A percentile compares a stretch with the other conserved stretches of the same genome.
Evolutionary conservation across 768 basidiomycete species (phyloP).

Genomic region (Lyophyllum atratum): DNA sequence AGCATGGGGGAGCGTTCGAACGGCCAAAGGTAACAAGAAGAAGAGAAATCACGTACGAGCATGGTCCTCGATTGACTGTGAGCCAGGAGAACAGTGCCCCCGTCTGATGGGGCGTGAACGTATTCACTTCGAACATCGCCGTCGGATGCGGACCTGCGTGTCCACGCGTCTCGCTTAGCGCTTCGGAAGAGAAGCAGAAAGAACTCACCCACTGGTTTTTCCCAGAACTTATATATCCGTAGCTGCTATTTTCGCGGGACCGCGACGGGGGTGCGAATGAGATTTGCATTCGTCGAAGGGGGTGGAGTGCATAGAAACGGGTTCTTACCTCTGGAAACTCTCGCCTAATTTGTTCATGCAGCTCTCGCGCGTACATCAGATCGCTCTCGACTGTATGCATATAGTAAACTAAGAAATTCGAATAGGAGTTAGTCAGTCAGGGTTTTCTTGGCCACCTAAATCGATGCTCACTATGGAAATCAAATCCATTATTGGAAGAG

Average conservation of each 20-base stretch:
- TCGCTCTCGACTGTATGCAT: constrained; percentile 47
- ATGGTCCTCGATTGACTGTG: constrained; percentile 66
- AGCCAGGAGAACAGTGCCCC: constrained; percentile 72
- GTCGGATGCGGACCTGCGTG: constrained; percentile 61
- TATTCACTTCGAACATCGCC: constrained; percentile 74
- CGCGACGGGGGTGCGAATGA: background rate
- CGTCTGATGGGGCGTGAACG: constrained; percentile 66
- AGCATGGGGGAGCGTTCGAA: no score
- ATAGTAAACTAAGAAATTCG: constrained; percentile 55
- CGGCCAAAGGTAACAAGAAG: background rate
- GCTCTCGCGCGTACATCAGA: constrained; percentile 47
- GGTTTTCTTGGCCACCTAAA: background rate
- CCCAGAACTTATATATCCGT: constrained; percentile 63
- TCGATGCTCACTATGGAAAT: constrained; percentile 64
- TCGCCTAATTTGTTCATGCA: constrained; percentile 58
- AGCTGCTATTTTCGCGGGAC: constrained; percentile 37
- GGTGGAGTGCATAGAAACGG: background rate
- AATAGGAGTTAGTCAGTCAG: background rate
- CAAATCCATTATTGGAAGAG: constrained; percentile 60
- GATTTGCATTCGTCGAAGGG: background rate
- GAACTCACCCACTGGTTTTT: constrained; percentile 58
- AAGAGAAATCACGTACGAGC: constrained; percentile 52
- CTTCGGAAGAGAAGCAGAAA: background rate
- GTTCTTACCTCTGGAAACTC: constrained; percentile 67
- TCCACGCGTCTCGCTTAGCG: background rate